phyloP scores from a whole-genome alignment of 129 eudicot species.

The Helichrysum umbraculigerum region DNA sequence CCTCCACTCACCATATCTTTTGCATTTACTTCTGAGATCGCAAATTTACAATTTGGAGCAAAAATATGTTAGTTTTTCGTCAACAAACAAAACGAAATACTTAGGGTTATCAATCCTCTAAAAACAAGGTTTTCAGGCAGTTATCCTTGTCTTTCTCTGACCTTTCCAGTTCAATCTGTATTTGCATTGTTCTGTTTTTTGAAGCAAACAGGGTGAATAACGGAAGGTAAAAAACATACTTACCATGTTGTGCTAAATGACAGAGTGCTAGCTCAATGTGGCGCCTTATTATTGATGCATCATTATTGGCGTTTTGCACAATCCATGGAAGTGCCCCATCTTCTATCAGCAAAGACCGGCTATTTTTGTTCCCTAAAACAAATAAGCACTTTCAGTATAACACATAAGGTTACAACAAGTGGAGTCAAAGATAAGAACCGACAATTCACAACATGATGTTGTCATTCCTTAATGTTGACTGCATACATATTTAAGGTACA shows the following conservation, averaged over 20 bases:
- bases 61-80: slow-evolving; percentile 3
- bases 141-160: not conserved
- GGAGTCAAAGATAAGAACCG: not conserved
- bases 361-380: slow-evolving; percentile 54
- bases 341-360: slow-evolving; percentile 79
- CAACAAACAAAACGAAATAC: not conserved
- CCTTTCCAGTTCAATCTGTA: not conserved
- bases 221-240: slow-evolving; percentile 5
- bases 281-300: slow-evolving; percentile 81
- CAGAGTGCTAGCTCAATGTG: slow-evolving; percentile 97
- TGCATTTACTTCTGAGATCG: slow-evolving; percentile 77
- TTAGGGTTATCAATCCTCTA: not conserved
- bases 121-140: not conserved
- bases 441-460: not conserved
- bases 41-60: not conserved
- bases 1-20: slow-evolving; percentile 92
- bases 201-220: not conserved
- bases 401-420: slow-evolving; percentile 9
- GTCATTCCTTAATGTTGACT: not conserved
- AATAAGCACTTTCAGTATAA: slow-evolving; percentile 5
- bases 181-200: not conserved
- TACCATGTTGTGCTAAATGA: slow-evolving; percentile 96
- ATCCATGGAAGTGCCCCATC: slow-evolving; percentile 98
- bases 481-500: not conserved
- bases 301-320: slow-evolving; percentile 94